A percentile compares a stretch with the other conserved stretches of the same genome.
These are phyloP conservation scores for Naegleria lovaniensis DNA, from an alignment of 208 protist genomes.

Conservation along the genomic window DNA sequence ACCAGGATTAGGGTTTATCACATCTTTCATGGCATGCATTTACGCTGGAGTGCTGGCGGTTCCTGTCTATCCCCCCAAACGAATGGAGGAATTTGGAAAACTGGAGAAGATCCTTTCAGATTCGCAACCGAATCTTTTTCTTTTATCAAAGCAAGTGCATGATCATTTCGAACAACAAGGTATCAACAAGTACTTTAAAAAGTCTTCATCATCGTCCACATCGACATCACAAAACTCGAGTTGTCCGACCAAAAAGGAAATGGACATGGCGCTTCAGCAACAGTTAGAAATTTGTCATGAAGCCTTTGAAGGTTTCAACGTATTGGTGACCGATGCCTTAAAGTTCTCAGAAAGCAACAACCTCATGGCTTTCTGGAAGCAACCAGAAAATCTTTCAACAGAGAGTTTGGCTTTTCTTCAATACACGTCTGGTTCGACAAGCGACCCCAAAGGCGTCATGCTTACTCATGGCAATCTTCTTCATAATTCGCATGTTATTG, in stretches of 20 bases:
- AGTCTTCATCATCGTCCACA: too few species aligned
- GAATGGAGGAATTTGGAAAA: neutral
- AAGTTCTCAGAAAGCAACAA: neutral
- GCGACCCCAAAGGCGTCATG: conserved; percentile 68
- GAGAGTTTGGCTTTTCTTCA: neutral
- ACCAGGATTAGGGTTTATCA: neutral
- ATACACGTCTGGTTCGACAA: conserved; percentile 73
- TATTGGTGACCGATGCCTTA: neutral
- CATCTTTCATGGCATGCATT: neutral
- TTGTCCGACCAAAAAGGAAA: too few species aligned
- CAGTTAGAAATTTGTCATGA: neutral
- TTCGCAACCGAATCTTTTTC: neutral
- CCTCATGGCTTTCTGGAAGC: neutral
- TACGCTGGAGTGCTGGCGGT: neutral
- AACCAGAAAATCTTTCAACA: neutral
- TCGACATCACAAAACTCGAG: too few species aligned
- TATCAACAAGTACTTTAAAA: too few species aligned
- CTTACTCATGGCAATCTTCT: conserved; percentile 59
- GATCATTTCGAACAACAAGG: too few species aligned
- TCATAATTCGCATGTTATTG: neutral
- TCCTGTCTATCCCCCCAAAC: neutral
- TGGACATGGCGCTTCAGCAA: too few species aligned
- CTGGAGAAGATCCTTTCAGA: neutral
- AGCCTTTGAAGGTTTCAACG: neutral
- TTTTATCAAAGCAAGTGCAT: neutral